Base-by-base conservation (phyloP, 2,329 filamentous ascomycete species). In the Exophiala sp. region DNA sequence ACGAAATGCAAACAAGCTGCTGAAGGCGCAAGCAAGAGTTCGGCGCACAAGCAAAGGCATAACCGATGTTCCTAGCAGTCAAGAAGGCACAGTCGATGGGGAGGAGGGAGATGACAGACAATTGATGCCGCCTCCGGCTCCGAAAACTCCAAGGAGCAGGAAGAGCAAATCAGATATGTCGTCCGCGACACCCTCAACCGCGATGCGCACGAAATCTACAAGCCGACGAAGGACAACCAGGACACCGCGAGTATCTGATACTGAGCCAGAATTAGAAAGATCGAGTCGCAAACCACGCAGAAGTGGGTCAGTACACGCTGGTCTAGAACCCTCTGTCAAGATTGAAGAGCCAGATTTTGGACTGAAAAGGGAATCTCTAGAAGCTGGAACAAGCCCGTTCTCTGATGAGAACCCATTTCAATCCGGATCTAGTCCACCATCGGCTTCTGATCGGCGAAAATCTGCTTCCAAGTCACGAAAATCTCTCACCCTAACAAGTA, bases 331-430 rank as follows among this genome's bases (percentile, higher is more conserved):
- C 2, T 43, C 47, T 5, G 67, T 68, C 1, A 67, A 69, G 56
- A 55, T 63, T 6, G 64, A 70, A 19, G 60, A 65, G n/a, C 63
- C 64, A 9, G 63, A 68, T 3, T 64, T 69, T 5, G 65, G 60
- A 14, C 56, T 71, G 14, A 78, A 76, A 55, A 62, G 69, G 8
- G 70, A 74, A 37, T 65, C 63, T 6, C 65, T 63, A 32, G 75
- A 77, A 38, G 35, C 46, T 18, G 56, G 43, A 5, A 77, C 78
- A 27, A 85, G 77, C 61, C 83, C 86, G 24, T 97, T 97, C 67
- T 88, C 85, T 1, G 79, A 83, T 59, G 88, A 96, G 46, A 97
- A 97, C 62, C 90, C 91, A 0, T 97, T 97, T 65, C 91, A 97
- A 66, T 87, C 86, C 64, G 85, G 88, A 34, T 86, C 83, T 66